Percentiles rank a stretch among this genome's conserved stretches.
These are phyloP conservation scores for Ophiosphaerella korrae DNA, from an alignment of 2,329 filamentous ascomycete genomes.

Conservation along the genomic window DNA sequence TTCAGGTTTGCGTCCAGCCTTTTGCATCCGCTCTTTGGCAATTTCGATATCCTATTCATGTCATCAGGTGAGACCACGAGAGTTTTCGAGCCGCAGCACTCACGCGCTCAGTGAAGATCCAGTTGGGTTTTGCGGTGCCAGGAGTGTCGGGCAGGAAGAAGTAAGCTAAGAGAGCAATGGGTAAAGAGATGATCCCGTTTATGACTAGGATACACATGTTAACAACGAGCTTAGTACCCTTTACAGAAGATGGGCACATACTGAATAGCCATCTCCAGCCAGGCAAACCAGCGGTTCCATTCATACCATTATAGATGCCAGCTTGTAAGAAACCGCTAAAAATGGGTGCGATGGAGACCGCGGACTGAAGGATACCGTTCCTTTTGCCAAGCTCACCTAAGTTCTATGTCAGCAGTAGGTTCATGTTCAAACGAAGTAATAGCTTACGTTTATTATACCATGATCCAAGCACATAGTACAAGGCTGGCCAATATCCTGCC, in stretches of 20 bases:
- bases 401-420: too few relatives aligned
- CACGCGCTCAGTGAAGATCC: slow-evolving; percentile 18
- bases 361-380: slow-evolving; percentile 22
- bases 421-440: too few relatives aligned
- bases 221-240: neutral
- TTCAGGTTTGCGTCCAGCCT: slow-evolving; percentile 14
- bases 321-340: slow-evolving; percentile 53
- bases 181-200: slow-evolving; percentile 23
- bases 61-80: neutral
- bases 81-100: slow-evolving; percentile 1
- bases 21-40: slow-evolving; percentile 11
- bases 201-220: slow-evolving; percentile 8
- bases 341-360: slow-evolving; percentile 18
- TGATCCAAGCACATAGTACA: slow-evolving; percentile 36
- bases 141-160: slow-evolving; percentile 24
- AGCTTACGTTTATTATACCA: slow-evolving; percentile 39
- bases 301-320: slow-evolving; percentile 61
- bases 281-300: slow-evolving; percentile 61
- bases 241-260: neutral
- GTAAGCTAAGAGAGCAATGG: slow-evolving; percentile 21
- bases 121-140: slow-evolving; percentile 22
- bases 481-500: slow-evolving; percentile 19
- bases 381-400: slow-evolving; percentile 19
- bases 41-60: slow-evolving; percentile 13
- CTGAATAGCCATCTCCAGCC: slow-evolving; percentile 37